A percentile compares a stretch with the other conserved stretches of the same genome.
Conservation (phyloP, 169 alveolate genomes). For the Cyclospora cayetanensis region DNA sequence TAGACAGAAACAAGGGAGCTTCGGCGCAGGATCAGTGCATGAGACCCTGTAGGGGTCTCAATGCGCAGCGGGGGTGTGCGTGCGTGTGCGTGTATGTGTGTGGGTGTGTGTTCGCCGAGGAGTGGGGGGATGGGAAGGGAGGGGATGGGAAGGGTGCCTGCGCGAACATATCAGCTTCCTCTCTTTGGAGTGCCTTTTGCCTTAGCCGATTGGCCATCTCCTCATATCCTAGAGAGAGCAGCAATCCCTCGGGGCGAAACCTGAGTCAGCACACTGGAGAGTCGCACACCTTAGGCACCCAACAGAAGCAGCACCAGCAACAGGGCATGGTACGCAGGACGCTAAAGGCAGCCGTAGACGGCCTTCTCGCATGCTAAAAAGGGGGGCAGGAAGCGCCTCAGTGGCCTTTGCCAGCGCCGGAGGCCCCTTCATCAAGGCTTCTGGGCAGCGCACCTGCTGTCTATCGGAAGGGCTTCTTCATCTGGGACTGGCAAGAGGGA, state of each 20-base stretch:
- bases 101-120: too few relatives aligned
- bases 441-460: constrained; percentile 27
- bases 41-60: too few relatives aligned
- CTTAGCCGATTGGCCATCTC: neutral
- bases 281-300: too few relatives aligned
- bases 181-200: neutral
- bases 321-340: neutral
- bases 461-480: constrained; percentile 31
- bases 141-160: too few relatives aligned
- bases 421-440: neutral
- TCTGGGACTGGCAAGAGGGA: neutral
- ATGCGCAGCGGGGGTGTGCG: too few relatives aligned
- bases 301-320: neutral
- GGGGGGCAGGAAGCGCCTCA: neutral
- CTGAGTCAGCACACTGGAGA: neutral
- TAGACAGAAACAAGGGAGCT: too few relatives aligned
- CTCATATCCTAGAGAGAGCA: neutral
- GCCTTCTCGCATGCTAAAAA: neutral
- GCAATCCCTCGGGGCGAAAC: constrained; percentile 18
- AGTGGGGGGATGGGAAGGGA: too few relatives aligned
- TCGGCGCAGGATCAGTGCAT: too few relatives aligned
- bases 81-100: too few relatives aligned
- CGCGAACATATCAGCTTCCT: constrained; percentile 14
- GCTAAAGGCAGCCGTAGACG: neutral
- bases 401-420: neutral